Base-by-base conservation (phyloP, 2,329 filamentous ascomycete genomes). In the Tolypocladium cylindrosporum region DNA sequence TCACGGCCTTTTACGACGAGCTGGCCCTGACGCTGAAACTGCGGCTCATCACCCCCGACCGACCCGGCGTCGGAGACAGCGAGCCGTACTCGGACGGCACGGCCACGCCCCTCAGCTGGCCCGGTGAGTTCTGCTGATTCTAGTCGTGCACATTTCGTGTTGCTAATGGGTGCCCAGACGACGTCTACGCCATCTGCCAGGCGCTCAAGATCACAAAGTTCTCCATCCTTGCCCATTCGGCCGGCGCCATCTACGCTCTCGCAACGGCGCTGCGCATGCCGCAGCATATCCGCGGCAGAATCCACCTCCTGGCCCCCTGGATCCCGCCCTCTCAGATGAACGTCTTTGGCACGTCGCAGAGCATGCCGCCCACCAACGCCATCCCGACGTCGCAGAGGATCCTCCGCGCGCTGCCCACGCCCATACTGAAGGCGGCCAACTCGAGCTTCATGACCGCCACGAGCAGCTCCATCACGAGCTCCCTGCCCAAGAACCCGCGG, bases 1-100 rank as follows among this genome's bases (percentile, higher is more conserved):
- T 99, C 60, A 97, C 91, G 60, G 91, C 92, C 0, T 99, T 99
- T 70, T 99, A 97, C 69, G 94, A 99, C 70, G 94, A 99, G 71
- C 78, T 99, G 56, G 94, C 94, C 2, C 76, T 90, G 67, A 96
- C 92, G 0, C 76, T 99, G 59, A 94, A 91, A 70, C 75, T 99
- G 58, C 85, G 94, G 24, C 79, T 99, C 55, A 96, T 99, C 63
- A 97, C 94, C 0, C 89, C 93, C 7, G 94, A 99, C 71, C 85
- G 94, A 56, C 94, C 94, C 57, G 94, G 94, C 34, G 90, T 99
- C 19, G 94, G 94, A 54, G 92, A 91, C 67, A 97, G 93, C 68
- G 91, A 95, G 66, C 75, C 90, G 39, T 92, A 96, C 71, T 79
- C 85, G 42, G 90, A 95, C 68, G 87, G 87, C 54, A 88, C 89